Evolutionary conservation across 169 alveolate genomes (phyloP).

Genomic region (Plasmodium malariae): DNA sequence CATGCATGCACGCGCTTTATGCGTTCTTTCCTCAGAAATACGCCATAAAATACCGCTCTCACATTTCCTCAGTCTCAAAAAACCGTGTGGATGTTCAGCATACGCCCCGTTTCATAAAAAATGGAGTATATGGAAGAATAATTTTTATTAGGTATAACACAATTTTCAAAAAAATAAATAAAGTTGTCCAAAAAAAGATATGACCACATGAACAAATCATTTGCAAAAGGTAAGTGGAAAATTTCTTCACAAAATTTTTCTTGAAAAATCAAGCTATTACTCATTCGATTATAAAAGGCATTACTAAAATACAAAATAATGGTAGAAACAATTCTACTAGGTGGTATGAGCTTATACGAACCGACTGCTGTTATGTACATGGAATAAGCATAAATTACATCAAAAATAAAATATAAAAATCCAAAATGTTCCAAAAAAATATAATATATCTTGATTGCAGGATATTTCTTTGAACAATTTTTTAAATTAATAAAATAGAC

Average conservation of each 20-base stretch:
- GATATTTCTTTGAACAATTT: slow-evolving; percentile 63
- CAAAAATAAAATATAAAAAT: slow-evolving; percentile 47
- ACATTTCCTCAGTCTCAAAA: neutral
- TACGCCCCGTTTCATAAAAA: slow-evolving; percentile 68
- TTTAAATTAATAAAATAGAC: slow-evolving; percentile 68
- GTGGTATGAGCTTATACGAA: slow-evolving; percentile 49
- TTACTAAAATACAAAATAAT: slow-evolving; percentile 56
- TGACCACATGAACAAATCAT: slow-evolving; percentile 72
- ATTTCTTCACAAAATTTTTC: slow-evolving; percentile 67
- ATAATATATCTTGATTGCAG: slow-evolving; percentile 65
- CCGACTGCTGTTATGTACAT: slow-evolving; percentile 72
- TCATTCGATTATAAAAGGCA: slow-evolving; percentile 70
- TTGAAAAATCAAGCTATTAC: slow-evolving; percentile 59
- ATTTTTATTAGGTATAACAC: slow-evolving; percentile 44
- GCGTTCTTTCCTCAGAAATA: no score
- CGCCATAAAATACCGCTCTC: neutral
- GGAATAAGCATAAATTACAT: slow-evolving; percentile 62
- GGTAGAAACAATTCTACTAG: slow-evolving; percentile 64
- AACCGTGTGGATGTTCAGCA: slow-evolving; percentile 59
- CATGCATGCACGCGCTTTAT: neutral
- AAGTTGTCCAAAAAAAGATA: slow-evolving; percentile 57
- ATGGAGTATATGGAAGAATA: slow-evolving; percentile 71
- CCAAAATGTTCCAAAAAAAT: slow-evolving; percentile 65
- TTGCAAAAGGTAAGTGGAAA: slow-evolving; percentile 58
- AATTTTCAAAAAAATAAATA: slow-evolving; percentile 65